A percentile compares a stretch with the other conserved stretches of the same genome.
phyloP scores from a whole-genome alignment of 2,329 filamentous ascomycete genomes.

The Fusarium coffeatum region DNA sequence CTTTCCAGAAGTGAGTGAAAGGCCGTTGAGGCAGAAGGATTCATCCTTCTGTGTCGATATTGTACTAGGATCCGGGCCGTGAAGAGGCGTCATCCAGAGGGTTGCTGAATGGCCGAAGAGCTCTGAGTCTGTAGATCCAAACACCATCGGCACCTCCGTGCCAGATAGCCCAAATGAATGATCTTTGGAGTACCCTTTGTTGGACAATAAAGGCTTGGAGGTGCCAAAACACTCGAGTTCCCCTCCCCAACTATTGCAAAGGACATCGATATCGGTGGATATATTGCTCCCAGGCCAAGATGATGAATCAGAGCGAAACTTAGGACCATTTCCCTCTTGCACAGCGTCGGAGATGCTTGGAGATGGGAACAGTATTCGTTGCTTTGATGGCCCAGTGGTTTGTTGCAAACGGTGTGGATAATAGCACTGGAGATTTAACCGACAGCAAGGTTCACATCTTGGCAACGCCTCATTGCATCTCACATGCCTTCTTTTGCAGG shows the following conservation, averaged over 20 bases:
- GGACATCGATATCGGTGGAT: fast-evolving
- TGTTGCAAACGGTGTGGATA: not conserved
- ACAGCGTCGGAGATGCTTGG: not conserved
- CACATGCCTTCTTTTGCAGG: not conserved
- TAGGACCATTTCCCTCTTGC: not conserved
- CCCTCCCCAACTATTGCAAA: not conserved
- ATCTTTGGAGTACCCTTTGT: too few species aligned
- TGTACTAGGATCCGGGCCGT: not conserved
- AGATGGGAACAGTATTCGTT: not conserved
- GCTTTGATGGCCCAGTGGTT: fast-evolving
- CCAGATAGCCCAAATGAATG: too few species aligned
- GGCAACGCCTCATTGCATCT: slow-evolving; percentile 7
- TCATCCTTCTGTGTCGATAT: not conserved
- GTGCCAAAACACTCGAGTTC: not conserved
- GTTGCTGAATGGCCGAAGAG: not conserved
- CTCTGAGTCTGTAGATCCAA: not conserved
- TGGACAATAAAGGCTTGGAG: too few species aligned
- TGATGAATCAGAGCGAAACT: fast-evolving
- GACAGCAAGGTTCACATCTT: not conserved
- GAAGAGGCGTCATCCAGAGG: not conserved
- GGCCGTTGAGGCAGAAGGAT: not conserved
- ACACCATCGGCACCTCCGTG: not conserved
- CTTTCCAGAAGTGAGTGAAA: fast-evolving
- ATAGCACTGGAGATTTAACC: not conserved
- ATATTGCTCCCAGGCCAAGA: not conserved